These are phyloP conservation scores for Talaromyces wortmannii DNA, from an alignment of 495 filamentous ascomycete species.

Conservation along the genomic window DNA sequence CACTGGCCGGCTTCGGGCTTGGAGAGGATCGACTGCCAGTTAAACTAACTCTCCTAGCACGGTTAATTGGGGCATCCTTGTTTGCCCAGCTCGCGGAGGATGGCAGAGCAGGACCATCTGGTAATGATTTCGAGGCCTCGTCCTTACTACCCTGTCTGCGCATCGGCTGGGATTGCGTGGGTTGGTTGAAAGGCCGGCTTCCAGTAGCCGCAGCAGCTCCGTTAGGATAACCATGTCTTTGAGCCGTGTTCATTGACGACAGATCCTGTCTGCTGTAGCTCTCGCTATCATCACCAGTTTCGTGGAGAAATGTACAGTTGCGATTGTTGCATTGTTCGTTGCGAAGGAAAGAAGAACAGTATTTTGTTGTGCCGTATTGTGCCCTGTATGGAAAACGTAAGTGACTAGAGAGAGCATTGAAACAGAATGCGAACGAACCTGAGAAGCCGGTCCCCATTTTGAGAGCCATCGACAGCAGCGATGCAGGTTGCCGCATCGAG, in stretches of 20 bases:
- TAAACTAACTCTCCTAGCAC: constrained; percentile 66
- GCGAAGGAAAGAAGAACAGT: constrained; percentile 94
- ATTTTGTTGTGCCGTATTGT: constrained; percentile 97
- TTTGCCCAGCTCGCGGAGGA: constrained; percentile 91
- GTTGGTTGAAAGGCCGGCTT: constrained; percentile 22
- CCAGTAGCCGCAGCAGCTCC: constrained; percentile 15
- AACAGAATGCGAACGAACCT: constrained; percentile 33
- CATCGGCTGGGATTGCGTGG: constrained; percentile 62
- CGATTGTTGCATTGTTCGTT: constrained; percentile 89
- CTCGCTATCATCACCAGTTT: constrained; percentile 93
- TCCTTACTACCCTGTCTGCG: constrained; percentile 69
- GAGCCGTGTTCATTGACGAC: constrained; percentile 91
- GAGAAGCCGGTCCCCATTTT: constrained; percentile 80
- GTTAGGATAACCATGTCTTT: constrained; percentile 46
- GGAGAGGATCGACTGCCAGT: constrained; percentile 71
- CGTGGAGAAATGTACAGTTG: constrained; percentile 96
- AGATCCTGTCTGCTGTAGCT: constrained; percentile 93
- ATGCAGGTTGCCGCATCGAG: constrained; percentile 87
- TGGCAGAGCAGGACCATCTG: constrained; percentile 80
- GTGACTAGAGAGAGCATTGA: not conserved
- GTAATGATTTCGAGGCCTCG: constrained; percentile 51
- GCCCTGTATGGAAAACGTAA: constrained; percentile 44
- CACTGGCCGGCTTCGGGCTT: constrained; percentile 66
- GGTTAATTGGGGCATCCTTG: constrained; percentile 60
- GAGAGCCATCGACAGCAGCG: constrained; percentile 80